Evolutionary conservation across 495 filamentous ascomycete genomes (phyloP).

Genomic region (Sphaerosporella brunnea): DNA sequence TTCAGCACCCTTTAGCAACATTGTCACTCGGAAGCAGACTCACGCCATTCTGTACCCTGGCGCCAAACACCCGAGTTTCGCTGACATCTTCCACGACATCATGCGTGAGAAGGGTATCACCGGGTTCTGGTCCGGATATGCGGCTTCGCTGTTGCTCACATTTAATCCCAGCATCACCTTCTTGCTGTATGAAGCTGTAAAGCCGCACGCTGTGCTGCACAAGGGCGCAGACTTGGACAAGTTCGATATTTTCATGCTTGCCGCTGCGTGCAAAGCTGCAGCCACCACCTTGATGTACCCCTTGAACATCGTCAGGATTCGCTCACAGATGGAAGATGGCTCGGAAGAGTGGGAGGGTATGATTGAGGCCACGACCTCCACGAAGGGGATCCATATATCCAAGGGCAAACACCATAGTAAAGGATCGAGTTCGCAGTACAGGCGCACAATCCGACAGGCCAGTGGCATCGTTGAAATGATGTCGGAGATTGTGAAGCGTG

Average conservation of each 20-base stretch:
- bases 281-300: constrained; percentile 75
- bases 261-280: constrained; percentile 62
- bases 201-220: constrained; percentile 42
- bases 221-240: constrained; percentile 27
- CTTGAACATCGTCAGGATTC: constrained; percentile 62
- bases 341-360: constrained; percentile 3
- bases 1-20: constrained; percentile 66
- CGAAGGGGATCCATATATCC: not conserved
- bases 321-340: constrained; percentile 31
- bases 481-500: constrained; percentile 23
- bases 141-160: constrained; percentile 59
- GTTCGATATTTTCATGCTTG: constrained; percentile 47
- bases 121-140: constrained; percentile 87
- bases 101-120: constrained; percentile 48
- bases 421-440: not conserved
- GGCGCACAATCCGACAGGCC: not conserved
- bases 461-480: constrained; percentile 11
- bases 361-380: not conserved
- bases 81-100: constrained; percentile 47
- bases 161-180: constrained; percentile 80
- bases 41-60: constrained; percentile 33
- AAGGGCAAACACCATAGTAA: not conserved
- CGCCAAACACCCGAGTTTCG: constrained; percentile 28
- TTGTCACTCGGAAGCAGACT: constrained; percentile 69
- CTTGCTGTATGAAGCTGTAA: constrained; percentile 56